Percentiles rank a stretch among this genome's conserved stretches.
Evolutionary conservation across 2,329 filamentous ascomycete species (phyloP).

Genomic region (Nemania bipapillata): DNA sequence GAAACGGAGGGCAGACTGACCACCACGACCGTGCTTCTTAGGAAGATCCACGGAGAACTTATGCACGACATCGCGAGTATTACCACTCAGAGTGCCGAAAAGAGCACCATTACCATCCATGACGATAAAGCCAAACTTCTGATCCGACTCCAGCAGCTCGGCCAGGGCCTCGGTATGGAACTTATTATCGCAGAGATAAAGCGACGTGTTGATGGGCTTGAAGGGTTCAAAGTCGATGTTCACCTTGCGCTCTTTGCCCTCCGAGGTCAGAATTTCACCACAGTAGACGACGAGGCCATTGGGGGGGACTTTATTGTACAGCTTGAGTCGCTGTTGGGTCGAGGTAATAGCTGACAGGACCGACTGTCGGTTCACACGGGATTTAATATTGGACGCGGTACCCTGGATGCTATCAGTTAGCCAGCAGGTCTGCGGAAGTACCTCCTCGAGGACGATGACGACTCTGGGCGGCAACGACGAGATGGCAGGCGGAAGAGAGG

Average conservation of each 20-base stretch:
- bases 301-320: conserved; percentile 98
- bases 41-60: conserved; percentile 98
- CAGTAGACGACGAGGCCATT: conserved; percentile 99
- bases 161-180: conserved; percentile 98
- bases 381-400: conserved; percentile 99
- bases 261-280: conserved; percentile 98
- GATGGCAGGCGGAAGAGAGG: background rate
- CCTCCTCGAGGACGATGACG: background rate
- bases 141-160: conserved; percentile 96
- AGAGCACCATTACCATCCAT: conserved; percentile 99
- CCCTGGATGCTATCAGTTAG: conserved; percentile 67
- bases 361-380: conserved; percentile 97
- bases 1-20: conserved; percentile 99
- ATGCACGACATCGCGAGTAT: conserved; percentile 95
- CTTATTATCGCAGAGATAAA: conserved; percentile 99
- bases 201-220: conserved; percentile 99
- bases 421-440: background rate
- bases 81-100: conserved; percentile 95
- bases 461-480: background rate
- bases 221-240: conserved; percentile 99
- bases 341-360: conserved; percentile 98
- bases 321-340: conserved; percentile 97
- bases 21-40: conserved; percentile 99
- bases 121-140: conserved; percentile 99
- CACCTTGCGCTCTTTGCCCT: conserved; percentile 99